Conservation (phyloP, 208 protist genomes). For the Trypanosoma rangeli region DNA sequence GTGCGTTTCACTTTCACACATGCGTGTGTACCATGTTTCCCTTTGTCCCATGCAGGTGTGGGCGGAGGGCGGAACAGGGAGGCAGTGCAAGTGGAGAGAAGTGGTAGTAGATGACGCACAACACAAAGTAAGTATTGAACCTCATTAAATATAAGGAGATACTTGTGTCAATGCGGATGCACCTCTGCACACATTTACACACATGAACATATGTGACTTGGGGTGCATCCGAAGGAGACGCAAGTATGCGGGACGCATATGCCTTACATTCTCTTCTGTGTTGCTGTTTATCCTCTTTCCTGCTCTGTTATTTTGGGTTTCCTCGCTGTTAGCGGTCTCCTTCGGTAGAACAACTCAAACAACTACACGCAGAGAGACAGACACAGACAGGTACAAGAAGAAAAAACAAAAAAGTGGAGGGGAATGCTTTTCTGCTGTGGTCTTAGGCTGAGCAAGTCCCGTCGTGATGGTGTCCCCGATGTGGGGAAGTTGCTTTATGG, state of each 20-base stretch:
- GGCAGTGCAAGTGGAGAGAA: too few relatives aligned
- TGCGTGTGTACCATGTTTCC: too few relatives aligned
- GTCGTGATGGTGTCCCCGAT: conserved; percentile 30
- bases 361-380: not conserved
- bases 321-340: not conserved
- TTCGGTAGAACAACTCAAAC: not conserved
- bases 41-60: too few relatives aligned
- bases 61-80: too few relatives aligned
- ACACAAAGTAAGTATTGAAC: too few relatives aligned
- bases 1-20: too few relatives aligned
- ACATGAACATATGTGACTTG: not conserved
- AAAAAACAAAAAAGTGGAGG: not conserved
- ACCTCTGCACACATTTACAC: too few relatives aligned
- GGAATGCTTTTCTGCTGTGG: conserved; percentile 2
- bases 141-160: too few relatives aligned
- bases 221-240: not conserved
- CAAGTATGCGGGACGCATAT: not conserved
- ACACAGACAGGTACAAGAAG: not conserved
- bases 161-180: too few relatives aligned
- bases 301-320: not conserved
- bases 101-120: too few relatives aligned
- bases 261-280: not conserved
- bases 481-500: conserved; percentile 82
- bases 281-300: not conserved
- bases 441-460: not conserved